A percentile compares a stretch with the other conserved stretches of the same genome.
Conservation (phyloP, 495 filamentous ascomycete genomes). For the Daldinia grandis region DNA sequence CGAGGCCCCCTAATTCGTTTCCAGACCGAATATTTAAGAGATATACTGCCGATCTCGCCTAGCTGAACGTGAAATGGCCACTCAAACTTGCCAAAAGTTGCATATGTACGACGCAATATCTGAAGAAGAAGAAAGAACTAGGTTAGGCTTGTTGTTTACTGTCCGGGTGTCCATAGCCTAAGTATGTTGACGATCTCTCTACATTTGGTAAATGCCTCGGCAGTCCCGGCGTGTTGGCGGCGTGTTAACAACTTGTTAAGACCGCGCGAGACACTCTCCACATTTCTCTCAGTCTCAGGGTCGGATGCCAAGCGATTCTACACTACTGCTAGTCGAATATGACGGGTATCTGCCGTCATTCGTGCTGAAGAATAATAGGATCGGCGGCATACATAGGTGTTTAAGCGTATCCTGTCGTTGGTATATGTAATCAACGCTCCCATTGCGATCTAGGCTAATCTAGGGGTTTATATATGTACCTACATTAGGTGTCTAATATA, state of each 20-base stretch:
- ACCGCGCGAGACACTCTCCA: slow-evolving; percentile 4
- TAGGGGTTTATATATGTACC: background rate
- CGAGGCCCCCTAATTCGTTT: background rate
- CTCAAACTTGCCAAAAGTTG: background rate
- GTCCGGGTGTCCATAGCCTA: background rate
- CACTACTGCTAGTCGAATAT: background rate
- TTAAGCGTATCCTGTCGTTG: background rate
- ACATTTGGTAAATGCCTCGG: slow-evolving; percentile 25
- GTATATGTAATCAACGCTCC: background rate
- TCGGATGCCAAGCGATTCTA: slow-evolving; percentile 13
- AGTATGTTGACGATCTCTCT: slow-evolving; percentile 10
- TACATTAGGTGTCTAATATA: too few species aligned
- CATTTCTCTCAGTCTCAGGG: background rate
- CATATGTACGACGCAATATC: background rate
- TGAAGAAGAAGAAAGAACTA: background rate
- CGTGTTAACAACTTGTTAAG: background rate
- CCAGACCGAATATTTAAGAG: background rate
- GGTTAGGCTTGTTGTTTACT: background rate
- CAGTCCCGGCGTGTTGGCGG: background rate
- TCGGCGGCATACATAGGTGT: background rate
- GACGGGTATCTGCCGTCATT: slow-evolving; percentile 8
- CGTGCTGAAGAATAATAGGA: slow-evolving; percentile 1
- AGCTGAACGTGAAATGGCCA: background rate
- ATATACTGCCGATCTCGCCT: background rate
- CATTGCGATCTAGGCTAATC: background rate